Evolutionary conservation across 2,329 filamentous ascomycete genomes (phyloP).

Genomic region (Xylaria sp.): DNA sequence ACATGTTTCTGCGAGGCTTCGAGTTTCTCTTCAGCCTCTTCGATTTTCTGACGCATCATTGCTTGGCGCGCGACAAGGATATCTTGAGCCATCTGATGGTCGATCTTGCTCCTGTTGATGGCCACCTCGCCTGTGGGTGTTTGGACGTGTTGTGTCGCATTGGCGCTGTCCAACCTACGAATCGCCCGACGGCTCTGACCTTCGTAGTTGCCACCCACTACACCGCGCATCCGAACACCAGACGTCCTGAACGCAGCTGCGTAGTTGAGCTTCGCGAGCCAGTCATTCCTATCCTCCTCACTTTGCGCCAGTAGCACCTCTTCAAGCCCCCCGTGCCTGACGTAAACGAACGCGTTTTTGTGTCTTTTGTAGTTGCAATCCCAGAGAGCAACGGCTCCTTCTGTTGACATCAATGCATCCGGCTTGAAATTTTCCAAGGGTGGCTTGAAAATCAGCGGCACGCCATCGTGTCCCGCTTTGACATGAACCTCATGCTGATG

Average conservation of each 20-base stretch:
- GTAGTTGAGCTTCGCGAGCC: conserved; percentile 94
- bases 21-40: conserved; percentile 75
- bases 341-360: conserved; percentile 90
- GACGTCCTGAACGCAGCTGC: conserved; percentile 90
- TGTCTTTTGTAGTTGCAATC: conserved; percentile 89
- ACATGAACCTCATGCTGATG: conserved; percentile 79
- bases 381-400: conserved; percentile 81
- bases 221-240: conserved; percentile 82
- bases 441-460: conserved; percentile 82
- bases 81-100: conserved; percentile 78
- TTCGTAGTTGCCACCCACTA: conserved; percentile 79
- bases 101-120: conserved; percentile 66
- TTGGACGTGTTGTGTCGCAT: conserved; percentile 55
- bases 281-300: conserved; percentile 91
- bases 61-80: conserved; percentile 77
- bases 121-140: conserved; percentile 69
- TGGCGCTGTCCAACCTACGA: conserved; percentile 62
- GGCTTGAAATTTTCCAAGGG: conserved; percentile 89
- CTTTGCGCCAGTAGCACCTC: conserved; percentile 88
- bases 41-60: conserved; percentile 77
- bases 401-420: conserved; percentile 86
- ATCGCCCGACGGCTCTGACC: conserved; percentile 70
- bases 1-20: conserved; percentile 68
- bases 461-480: conserved; percentile 68
- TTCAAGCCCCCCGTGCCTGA: conserved; percentile 79